Conservation (phyloP, 768 basidiomycete species). For the Hericium erinaceus region DNA sequence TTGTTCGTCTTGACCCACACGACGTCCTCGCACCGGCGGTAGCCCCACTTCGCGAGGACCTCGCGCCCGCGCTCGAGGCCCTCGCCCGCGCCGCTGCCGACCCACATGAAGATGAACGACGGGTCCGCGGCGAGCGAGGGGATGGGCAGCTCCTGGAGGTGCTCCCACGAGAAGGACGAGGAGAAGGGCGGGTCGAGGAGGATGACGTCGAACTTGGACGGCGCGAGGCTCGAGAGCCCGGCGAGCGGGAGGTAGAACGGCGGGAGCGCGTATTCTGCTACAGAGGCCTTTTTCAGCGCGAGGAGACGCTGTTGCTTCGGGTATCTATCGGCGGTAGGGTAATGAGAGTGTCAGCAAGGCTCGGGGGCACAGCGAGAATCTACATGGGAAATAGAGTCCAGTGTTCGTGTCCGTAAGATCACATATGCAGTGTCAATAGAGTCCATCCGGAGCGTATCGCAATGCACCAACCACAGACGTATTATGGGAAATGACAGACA, state of each 20-base stretch:
- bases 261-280: slow-evolving; percentile 57
- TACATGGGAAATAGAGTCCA: no score
- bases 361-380: neutral
- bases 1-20: slow-evolving; percentile 96
- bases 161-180: slow-evolving; percentile 78
- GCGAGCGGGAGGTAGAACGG: slow-evolving; percentile 65
- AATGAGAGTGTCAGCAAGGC: neutral
- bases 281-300: slow-evolving; percentile 71
- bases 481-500: neutral
- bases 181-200: slow-evolving; percentile 88
- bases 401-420: neutral
- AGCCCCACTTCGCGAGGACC: slow-evolving; percentile 89
- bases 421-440: no score
- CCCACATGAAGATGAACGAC: slow-evolving; percentile 93
- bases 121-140: slow-evolving; percentile 84
- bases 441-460: no score
- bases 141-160: slow-evolving; percentile 74
- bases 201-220: slow-evolving; percentile 82
- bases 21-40: slow-evolving; percentile 93
- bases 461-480: neutral
- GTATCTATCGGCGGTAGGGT: slow-evolving; percentile 47
- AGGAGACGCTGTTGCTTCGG: slow-evolving; percentile 88
- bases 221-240: slow-evolving; percentile 44
- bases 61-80: slow-evolving; percentile 90
- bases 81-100: slow-evolving; percentile 82